phyloP scores from a whole-genome alignment of 2,329 filamentous ascomycete species.

The Aplosporella prunicola region DNA sequence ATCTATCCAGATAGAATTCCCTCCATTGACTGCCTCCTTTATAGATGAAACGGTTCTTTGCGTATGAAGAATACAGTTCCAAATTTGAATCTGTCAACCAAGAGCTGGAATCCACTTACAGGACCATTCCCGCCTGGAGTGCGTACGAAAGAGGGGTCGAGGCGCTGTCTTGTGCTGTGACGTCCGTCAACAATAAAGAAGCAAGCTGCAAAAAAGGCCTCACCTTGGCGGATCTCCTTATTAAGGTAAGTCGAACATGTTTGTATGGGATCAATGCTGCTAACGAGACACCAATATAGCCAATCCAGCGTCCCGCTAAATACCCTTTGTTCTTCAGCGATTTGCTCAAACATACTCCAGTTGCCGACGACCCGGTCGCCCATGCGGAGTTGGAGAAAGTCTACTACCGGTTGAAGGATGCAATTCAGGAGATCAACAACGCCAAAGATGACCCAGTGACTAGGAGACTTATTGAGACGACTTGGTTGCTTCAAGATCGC shows the following conservation, averaged over 20 bases:
- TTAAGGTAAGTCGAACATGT: constrained; percentile 56
- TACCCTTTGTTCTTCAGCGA: constrained; percentile 84
- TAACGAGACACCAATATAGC: constrained; percentile 41
- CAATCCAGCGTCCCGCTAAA: constrained; percentile 83
- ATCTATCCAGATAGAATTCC: constrained; percentile 29
- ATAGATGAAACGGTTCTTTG: constrained; percentile 70
- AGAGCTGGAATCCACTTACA: constrained; percentile 61
- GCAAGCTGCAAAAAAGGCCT: constrained; percentile 63
- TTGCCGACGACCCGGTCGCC: constrained; percentile 73
- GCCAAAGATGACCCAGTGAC: constrained; percentile 69
- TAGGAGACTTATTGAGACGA: constrained; percentile 64
- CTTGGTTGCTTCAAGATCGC: constrained; percentile 75
- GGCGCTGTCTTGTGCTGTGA: constrained; percentile 64
- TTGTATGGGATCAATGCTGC: too few species aligned
- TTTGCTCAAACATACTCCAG: constrained; percentile 71
- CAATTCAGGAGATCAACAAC: constrained; percentile 70
- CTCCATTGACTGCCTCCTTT: constrained; percentile 10
- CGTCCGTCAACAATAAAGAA: constrained; percentile 56
- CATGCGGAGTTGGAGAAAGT: constrained; percentile 71
- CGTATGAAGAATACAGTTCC: constrained; percentile 85
- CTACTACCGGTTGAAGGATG: constrained; percentile 60
- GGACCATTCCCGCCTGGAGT: constrained; percentile 63
- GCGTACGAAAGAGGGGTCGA: constrained; percentile 80
- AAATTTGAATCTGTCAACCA: constrained; percentile 81
- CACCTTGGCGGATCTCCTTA: constrained; percentile 75